Base-by-base conservation (phyloP, 2,329 filamentous ascomycete genomes). In the Scortechinia acanthostroma region DNA sequence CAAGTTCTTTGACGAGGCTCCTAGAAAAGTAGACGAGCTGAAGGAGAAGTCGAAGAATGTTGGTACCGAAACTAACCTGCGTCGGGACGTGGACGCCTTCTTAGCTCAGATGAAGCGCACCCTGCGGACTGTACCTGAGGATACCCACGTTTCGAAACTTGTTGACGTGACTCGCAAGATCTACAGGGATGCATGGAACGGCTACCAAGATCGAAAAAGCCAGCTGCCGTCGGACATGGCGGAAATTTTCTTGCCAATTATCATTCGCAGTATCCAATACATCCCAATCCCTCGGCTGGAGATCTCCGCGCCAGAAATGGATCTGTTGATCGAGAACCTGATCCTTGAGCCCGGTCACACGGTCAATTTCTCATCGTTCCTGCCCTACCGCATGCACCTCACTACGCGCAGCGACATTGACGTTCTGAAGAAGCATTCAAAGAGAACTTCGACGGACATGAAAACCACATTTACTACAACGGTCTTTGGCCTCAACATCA, bases 271-370 rank as follows among this genome's bases (percentile, higher is more conserved):
- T n/a, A 68, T 85, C 42, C 81, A 85, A 53, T 79, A 81, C 57
- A 66, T 85, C 14, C 81, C 81, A 1, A 83, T 86, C 37, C 80
- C 80, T 17, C 74, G 81, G 14, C 60, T 85, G 37, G 81, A 84
- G 55, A 63, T 85, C 4, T 78, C 77, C 4, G 77, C 76, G 2
- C 80, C 80, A 3, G 78, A 83, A 35, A 66, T 83, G 51, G 80
- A 85, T 51, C 68, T 85, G 20, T 66, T 86, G 3, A 60, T 86
- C 14, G 81, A 85, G 52, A 84, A 83, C 49, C 63, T 86, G 37
- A 76, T 86, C 48, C 65, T 86, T 43, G 80, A 85, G 52, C 81
- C 81, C 2, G 81, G 81, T 20, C 73, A 70, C 51, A 83, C 80
- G 2, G 68, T 85, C 54, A 80, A 83, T 55, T 70, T 73, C 48